Evolutionary conservation across 2,329 filamentous ascomycete genomes (phyloP), one percentile per base, ranked within the genome.

Genomic region (Colletotrichum salicis): DNA sequence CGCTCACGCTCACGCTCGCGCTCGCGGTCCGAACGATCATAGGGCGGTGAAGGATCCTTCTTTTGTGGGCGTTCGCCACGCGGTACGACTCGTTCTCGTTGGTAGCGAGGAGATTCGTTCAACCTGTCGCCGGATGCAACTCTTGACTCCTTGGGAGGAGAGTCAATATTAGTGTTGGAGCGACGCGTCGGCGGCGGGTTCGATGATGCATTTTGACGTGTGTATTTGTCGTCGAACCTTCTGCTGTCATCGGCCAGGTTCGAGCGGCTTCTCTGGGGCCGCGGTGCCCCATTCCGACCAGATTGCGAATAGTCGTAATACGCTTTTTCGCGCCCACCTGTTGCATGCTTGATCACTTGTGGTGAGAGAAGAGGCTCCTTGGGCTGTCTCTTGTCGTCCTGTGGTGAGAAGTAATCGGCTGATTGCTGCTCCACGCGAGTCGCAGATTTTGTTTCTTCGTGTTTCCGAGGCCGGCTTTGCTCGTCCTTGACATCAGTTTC

Each of bases 241-340:
- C 66, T 68, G 41, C 41, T 11, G 24, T 80, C 79, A 57, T 75
- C 76, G 56, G 70, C 77, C 51, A 77, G 77, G 59, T 74, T 79
- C 68, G 75, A 75, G 51, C 76, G 79, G 64, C 74, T 80, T 73
- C 77, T 80, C 41, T 79, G 80, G 31, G 76, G 75, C 60, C 76
- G 74, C 48, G 79, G 75, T 74, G 71, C 79, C 70, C 75, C 77
- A 68, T 75, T 75, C 74, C 67, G 71, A n/a, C 65, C 48, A 33
- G 41, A 51, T 19, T 67, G 61, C 15, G 71, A 73, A 59, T 75
- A 76, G 35, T 82, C 78, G 70, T 82, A 81, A 63, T 86, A 86
- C 0, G 78, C 76, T 64, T 84, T 82, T 51, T 87, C 85, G 2
- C 86, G 82, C 5, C 84, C 81, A 4, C 79, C 80, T 12, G 81